Evolutionary conservation across 495 filamentous ascomycete genomes (phyloP), one percentile per base, ranked within the genome.

Genomic region (Penicillium cataractarum): DNA sequence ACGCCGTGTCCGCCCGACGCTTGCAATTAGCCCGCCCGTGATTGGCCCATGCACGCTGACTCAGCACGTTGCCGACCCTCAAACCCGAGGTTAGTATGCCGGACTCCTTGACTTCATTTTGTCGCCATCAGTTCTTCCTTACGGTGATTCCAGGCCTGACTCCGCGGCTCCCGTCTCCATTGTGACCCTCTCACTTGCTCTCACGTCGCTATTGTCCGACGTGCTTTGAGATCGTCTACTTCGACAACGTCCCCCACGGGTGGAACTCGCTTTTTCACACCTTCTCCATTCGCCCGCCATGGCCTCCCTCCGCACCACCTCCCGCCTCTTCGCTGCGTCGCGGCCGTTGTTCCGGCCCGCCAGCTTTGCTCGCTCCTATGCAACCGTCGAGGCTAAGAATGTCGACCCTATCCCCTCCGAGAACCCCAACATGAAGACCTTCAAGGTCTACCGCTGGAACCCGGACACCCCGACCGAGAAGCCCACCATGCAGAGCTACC

Each of bases 371-470:
- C 78, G 82, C 68, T 72, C 74, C 59, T 83, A 85, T 75, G 78
- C 82, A 65, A 81, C 81, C 60, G 76, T 85, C 59, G 78, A 83
- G 49, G 73, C 82, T 50, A 68, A 70, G 17, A 65, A 72, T 10
- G 64, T 76, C 21, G 83, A 89, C 65, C 87, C 85, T 57, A 76
- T 68, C 51, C 71, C 82, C 42, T 82, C 79, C 55, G 77, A 82
- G 53, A 71, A 84, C 22, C 74, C 88, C 54, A 87, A 84, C 67
- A 88, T 89, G 76, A 98, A 97, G 86, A 92, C 91, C 60, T 99
- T 99, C 87, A 90, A 97, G 78, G 87, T 99, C 86, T 99, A 99
- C 87, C 89, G 95, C 69, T 99, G 95, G 95, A 96, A 96, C 74
- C 95, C 95, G 42, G 95, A 98, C 74, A 80, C 85, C 62, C 95